A percentile compares a stretch with the other conserved stretches of the same genome.
Conservation (phyloP, 2,329 filamentous ascomycete species). For the Epichloe hybrida region DNA sequence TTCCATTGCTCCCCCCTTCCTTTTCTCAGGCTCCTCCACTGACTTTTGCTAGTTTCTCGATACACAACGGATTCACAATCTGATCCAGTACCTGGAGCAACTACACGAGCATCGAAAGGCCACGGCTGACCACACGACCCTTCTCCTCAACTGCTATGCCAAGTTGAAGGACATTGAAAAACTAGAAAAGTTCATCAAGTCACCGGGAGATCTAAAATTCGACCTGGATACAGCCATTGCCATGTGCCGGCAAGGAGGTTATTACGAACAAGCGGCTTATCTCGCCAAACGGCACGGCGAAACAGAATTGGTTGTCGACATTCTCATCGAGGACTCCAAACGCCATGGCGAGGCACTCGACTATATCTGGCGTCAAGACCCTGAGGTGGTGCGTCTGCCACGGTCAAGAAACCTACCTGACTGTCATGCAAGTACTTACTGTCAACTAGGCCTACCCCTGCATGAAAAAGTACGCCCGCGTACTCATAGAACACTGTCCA, state of each 20-base stretch:
- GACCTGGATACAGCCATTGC: slow-evolving; percentile 93
- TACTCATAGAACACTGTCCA: slow-evolving; percentile 77
- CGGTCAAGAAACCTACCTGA: neutral
- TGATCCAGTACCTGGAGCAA: slow-evolving; percentile 95
- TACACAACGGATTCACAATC: slow-evolving; percentile 91
- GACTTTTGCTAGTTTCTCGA: slow-evolving; percentile 59
- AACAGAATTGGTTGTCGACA: slow-evolving; percentile 86
- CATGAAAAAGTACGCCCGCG: slow-evolving; percentile 88
- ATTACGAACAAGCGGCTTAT: slow-evolving; percentile 93
- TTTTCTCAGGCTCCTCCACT: too few species aligned
- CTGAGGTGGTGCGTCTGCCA: slow-evolving; percentile 47
- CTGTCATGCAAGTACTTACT: slow-evolving; percentile 3
- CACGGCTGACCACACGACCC: slow-evolving; percentile 86
- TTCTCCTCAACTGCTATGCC: slow-evolving; percentile 92
- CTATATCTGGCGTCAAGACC: slow-evolving; percentile 81
- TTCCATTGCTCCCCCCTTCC: neutral
- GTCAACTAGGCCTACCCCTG: slow-evolving; percentile 60
- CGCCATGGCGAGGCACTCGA: slow-evolving; percentile 77
- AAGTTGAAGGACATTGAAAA: slow-evolving; percentile 97
- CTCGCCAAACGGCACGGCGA: slow-evolving; percentile 89
- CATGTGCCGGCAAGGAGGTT: slow-evolving; percentile 95
- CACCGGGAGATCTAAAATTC: slow-evolving; percentile 86
- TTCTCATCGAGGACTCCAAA: slow-evolving; percentile 89
- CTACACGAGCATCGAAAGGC: slow-evolving; percentile 88
- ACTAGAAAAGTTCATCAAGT: slow-evolving; percentile 91